phyloP scores from a whole-genome alignment of 2,329 filamentous ascomycete species.

The Paramyrothecium roridum region DNA sequence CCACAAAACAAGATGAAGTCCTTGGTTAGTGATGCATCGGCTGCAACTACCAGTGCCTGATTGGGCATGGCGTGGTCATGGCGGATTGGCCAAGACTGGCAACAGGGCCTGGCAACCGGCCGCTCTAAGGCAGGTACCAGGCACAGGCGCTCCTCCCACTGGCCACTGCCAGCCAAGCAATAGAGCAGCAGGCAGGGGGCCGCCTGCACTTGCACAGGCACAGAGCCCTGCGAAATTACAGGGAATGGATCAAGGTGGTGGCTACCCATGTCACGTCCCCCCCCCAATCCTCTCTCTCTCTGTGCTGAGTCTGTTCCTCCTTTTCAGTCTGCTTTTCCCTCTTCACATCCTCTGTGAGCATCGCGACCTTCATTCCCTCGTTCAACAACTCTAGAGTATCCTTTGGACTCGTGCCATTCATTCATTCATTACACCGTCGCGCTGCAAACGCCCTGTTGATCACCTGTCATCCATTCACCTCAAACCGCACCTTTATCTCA shows the following conservation, averaged over 20 bases:
- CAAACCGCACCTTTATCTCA: background rate
- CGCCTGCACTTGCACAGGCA: background rate
- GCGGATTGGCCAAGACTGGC: too few relatives aligned
- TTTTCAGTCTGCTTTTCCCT: background rate
- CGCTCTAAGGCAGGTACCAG: too few relatives aligned
- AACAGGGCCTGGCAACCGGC: too few relatives aligned
- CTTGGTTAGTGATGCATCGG: background rate
- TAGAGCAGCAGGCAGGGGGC: background rate
- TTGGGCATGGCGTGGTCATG: background rate
- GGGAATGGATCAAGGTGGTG: background rate
- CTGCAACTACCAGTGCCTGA: background rate
- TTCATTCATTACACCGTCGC: background rate
- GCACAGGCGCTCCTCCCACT: background rate
- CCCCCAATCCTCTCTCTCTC: too few relatives aligned
- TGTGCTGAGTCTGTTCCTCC: background rate
- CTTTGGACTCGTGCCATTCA: background rate
- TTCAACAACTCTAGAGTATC: conserved; percentile 4
- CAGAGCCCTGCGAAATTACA: background rate
- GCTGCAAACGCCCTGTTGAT: background rate
- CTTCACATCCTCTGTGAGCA: background rate
- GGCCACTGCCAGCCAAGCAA: background rate
- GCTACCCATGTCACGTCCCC: too few relatives aligned
- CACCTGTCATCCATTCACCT: background rate
- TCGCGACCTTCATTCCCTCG: background rate
- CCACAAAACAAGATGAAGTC: background rate